A percentile compares a stretch with the other conserved stretches of the same genome.
Evolutionary conservation across 805 yeast genomes (phyloP).

Genomic region (Wickerhamiella sergipiensis): DNA sequence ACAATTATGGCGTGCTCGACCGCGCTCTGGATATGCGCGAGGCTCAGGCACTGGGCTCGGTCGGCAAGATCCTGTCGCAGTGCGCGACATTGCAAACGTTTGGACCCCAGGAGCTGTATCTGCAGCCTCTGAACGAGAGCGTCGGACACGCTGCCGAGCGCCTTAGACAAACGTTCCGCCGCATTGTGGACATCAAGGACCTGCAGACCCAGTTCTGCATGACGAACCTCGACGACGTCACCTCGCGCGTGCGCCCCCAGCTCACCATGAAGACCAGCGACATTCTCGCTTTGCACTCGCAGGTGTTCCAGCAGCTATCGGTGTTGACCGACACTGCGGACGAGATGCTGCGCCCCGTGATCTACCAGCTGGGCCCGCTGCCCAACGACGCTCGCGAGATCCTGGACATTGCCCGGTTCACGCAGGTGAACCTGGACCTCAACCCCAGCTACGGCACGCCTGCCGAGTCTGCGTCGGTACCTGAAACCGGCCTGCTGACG

Average conservation of each 20-base stretch:
- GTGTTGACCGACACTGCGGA: conserved; percentile 23
- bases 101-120: conserved; percentile 43
- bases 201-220: conserved; percentile 48
- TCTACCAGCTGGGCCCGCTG: conserved; percentile 31
- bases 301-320: conserved; percentile 20
- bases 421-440: conserved; percentile 41
- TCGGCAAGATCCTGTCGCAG: conserved; percentile 50
- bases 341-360: conserved; percentile 38
- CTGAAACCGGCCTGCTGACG: conserved; percentile 39
- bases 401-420: conserved; percentile 38
- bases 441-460: conserved; percentile 39
- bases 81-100: conserved; percentile 57
- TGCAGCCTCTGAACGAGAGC: conserved; percentile 71
- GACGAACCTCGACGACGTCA: conserved; percentile 52
- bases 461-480: conserved; percentile 10
- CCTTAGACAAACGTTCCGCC: conserved; percentile 32
- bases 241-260: conserved; percentile 33
- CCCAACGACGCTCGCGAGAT: conserved; percentile 34
- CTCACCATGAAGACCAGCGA: conserved; percentile 26
- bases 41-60: conserved; percentile 39
- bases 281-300: conserved; percentile 28
- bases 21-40: conserved; percentile 25
- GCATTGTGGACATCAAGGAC: conserved; percentile 40
- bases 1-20: conserved; percentile 37
- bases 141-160: conserved; percentile 38